Percentiles rank a stretch among this genome's conserved stretches.
phyloP scores from a whole-genome alignment of 2,329 filamentous ascomycete species.

The Stagonosporopsis rhizophila region DNA sequence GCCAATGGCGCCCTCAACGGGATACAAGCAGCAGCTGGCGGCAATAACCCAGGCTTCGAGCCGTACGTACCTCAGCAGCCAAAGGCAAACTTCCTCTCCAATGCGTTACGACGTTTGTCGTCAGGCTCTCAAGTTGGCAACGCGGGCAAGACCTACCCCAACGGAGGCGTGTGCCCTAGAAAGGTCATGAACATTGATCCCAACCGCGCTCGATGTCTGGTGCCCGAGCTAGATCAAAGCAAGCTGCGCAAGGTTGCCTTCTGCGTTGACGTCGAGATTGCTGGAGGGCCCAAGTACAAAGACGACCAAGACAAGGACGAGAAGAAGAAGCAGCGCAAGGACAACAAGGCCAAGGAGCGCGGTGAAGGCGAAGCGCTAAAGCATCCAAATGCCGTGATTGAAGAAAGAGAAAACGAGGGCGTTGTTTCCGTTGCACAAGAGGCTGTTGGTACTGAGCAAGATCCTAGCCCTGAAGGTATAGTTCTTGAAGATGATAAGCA shows the following conservation, averaged over 20 bases:
- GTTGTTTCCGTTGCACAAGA: slow-evolving; percentile 43
- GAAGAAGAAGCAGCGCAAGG: slow-evolving; percentile 59
- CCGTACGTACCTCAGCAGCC: slow-evolving; percentile 79
- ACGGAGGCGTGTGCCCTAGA: slow-evolving; percentile 78
- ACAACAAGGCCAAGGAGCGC: slow-evolving; percentile 68
- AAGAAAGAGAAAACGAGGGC: slow-evolving; percentile 64
- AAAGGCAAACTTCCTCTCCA: slow-evolving; percentile 77
- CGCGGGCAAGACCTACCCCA: slow-evolving; percentile 60
- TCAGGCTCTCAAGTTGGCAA: slow-evolving; percentile 59
- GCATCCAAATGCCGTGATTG: slow-evolving; percentile 62
- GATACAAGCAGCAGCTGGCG: slow-evolving; percentile 41
- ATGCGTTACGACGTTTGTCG: slow-evolving; percentile 82
- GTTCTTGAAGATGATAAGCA: slow-evolving; percentile 45
- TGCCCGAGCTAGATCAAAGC: slow-evolving; percentile 78
- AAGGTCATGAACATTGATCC: slow-evolving; percentile 84
- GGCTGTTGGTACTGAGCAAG: slow-evolving; percentile 52
- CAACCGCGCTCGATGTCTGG: slow-evolving; percentile 77
- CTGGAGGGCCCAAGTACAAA: slow-evolving; percentile 78
- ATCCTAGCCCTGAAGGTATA: slow-evolving; percentile 51
- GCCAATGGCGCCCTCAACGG: slow-evolving; percentile 50
- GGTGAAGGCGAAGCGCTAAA: slow-evolving; percentile 79
- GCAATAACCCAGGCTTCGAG: slow-evolving; percentile 48
- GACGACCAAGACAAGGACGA: slow-evolving; percentile 63
- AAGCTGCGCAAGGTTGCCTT: slow-evolving; percentile 91
- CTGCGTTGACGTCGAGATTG: slow-evolving; percentile 96